Evolutionary conservation across 257 asterid genomes (phyloP), one percentile per base, ranked within the genome.

Genomic region (Salvia splendens): DNA sequence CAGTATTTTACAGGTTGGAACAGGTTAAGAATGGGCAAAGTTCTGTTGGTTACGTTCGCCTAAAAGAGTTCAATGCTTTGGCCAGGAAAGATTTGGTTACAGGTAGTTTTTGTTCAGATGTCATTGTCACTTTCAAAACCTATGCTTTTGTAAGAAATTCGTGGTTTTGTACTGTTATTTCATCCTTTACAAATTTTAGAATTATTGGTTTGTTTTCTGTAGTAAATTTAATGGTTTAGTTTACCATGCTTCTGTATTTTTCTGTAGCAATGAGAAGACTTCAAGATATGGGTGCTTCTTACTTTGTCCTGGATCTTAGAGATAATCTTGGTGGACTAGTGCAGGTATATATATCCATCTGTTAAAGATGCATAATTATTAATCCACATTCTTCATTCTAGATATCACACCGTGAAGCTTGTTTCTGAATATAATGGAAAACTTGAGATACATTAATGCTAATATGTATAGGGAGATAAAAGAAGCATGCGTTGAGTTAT

Each of bases 271-370:
- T 93, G 85, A 87, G 77, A 81, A 85, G 92, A 75, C 96, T 93
- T 17, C 80, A 84, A 78, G 92, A 83, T 79, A 88, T 83, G 96
- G 97, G 99, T 55, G 97, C 96, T 68, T 81, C 91, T 14, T 86
- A 64, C 76, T 89, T 88, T 69, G 83, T 93, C 83, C 97, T 93
- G 62, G 99, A 93, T 85, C 97, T 93, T 78, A 84, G 99, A 83
- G 97, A 93, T 77, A 93, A 93, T 78, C 97, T 84, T 64, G 99
- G 99, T 72, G 99, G 99, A 75, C 89, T 90, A 14, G 99, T 93
- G 62, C 99, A 93, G 96, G 99, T 93, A 72, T 72, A 72, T 72
- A 75, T 64, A 73, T 75, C 60, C 61, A 72, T 73, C 57, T 68
- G 20, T 57, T 41, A 48, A 24, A 38, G 73, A 56, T 52, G 7